These are phyloP conservation scores for Pseudopithomyces chartarum DNA, from an alignment of 2,329 filamentous ascomycete species.

Conservation along the genomic window DNA sequence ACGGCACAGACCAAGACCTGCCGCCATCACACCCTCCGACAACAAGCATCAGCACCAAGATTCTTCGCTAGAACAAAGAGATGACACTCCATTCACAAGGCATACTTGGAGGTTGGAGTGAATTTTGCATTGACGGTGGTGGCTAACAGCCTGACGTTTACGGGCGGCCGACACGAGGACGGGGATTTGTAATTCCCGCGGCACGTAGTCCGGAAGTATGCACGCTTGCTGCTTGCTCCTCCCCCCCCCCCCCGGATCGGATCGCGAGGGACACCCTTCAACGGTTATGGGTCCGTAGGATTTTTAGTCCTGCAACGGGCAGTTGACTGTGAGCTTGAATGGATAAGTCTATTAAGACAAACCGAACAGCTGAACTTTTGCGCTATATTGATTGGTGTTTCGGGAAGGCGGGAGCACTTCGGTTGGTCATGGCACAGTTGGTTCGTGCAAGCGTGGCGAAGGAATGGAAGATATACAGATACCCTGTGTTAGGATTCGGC, in stretches of 20 bases:
- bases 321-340: neutral
- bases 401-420: neutral
- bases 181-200: neutral
- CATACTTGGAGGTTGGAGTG: neutral
- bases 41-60: neutral
- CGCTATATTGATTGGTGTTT: neutral
- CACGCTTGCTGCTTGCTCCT: neutral
- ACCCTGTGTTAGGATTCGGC: neutral
- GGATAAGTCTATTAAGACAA: neutral
- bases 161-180: neutral
- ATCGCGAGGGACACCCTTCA: neutral
- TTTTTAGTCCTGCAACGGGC: neutral
- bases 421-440: neutral
- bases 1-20: neutral
- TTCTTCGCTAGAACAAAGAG: neutral
- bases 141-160: neutral
- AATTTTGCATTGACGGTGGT: neutral
- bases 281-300: neutral
- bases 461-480: no score
- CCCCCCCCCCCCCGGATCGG: neutral
- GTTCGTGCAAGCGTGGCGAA: neutral
- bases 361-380: neutral
- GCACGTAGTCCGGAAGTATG: neutral
- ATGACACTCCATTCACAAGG: neutral
- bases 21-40: neutral